Base-by-base conservation (phyloP, 2,329 filamentous ascomycete species). In the Arthrinium phaeospermum region DNA sequence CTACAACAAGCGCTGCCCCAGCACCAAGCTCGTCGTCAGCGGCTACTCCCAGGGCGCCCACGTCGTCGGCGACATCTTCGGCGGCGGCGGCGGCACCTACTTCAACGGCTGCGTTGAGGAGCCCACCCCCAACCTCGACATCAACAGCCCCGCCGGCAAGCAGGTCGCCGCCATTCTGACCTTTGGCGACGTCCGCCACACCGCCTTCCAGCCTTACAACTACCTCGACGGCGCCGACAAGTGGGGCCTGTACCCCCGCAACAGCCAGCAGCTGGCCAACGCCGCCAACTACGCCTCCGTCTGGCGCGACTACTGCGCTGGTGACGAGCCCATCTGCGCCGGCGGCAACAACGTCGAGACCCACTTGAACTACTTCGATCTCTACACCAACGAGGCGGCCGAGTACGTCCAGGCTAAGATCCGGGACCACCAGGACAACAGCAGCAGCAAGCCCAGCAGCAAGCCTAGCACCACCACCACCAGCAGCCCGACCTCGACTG, bases 1-100 rank as follows among this genome's bases (percentile, higher is more conserved):
- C 0, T 85, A 85, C 75, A 80, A 80, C 75, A 76, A 80, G 74
- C 77, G 77, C 22, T 86, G 83, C 71, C 83, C 84, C 22, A 73
- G 83, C 49, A 73, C 82, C 30, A 83, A 81, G 73, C 79, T 86
- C 16, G 82, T 85, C 8, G 70, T 85, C 44, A 82, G 81, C 72
- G 84, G 84, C 0, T 85, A 83, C 74, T 83, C 81, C 1, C 81
- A 85, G 72, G 84, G 83, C 67, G 80, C 78, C 1, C 82, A 84
- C 2, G 78, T 85, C 16, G 74, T 82, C 24, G 78, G 82, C 61
- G 82, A 83, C 72, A 77, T 84, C 37, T 74, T 83, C 7, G 80
- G 79, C 57, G 79, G 80, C 13, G 80, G 80, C 14, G 81, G 81
- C 27, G 82, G 82, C 24, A 77, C 74, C 8, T 81, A 80, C 72